These are phyloP conservation scores for Tripidium arundinaceum DNA, from an alignment of 202 grass and related monocot genomes.

Conservation along the genomic window DNA sequence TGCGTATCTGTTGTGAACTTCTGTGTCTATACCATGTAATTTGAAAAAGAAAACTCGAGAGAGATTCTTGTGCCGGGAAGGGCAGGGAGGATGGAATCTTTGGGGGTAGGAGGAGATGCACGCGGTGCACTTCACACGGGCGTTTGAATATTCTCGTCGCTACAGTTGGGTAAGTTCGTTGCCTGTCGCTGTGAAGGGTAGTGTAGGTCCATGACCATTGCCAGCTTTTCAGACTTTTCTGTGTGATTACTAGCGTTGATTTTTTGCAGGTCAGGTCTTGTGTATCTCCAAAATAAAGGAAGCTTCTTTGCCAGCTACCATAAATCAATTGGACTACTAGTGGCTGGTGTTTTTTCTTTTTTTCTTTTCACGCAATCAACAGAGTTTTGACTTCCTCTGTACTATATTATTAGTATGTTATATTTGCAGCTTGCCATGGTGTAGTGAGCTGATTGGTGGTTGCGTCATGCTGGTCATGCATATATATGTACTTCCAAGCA, in stretches of 20 bases:
- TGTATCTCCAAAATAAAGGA: neutral
- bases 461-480: neutral
- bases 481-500: neutral
- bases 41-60: neutral
- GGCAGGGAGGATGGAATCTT: neutral
- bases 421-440: neutral
- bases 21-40: too few relatives aligned
- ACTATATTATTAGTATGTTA: neutral
- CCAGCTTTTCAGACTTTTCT: neutral
- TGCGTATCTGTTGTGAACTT: too few relatives aligned
- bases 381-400: neutral
- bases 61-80: neutral
- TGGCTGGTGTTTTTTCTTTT: neutral
- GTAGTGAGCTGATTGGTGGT: neutral
- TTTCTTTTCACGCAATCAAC: neutral
- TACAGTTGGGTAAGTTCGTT: neutral
- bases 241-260: neutral
- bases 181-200: neutral
- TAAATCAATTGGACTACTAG: neutral
- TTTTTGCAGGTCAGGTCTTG: neutral
- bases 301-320: neutral
- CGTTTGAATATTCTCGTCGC: neutral
- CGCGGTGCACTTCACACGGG: neutral
- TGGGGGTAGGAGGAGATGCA: neutral
- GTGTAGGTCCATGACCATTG: neutral